Conservation (phyloP, 768 basidiomycete species). For the button mushroom (Agaricus bisporus) region DNA sequence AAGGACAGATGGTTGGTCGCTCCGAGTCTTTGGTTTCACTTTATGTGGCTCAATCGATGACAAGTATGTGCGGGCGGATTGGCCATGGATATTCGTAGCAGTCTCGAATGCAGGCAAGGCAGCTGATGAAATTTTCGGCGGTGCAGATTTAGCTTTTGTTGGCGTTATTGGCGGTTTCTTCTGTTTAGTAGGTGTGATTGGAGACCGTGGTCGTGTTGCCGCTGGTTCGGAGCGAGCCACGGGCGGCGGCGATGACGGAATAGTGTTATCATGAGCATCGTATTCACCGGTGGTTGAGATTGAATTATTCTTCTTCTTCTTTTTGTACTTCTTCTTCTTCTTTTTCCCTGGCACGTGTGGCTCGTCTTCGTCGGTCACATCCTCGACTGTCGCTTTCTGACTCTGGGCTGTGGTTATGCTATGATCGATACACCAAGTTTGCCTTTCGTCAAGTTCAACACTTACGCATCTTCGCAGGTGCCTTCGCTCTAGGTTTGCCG, state of each 20-base stretch:
- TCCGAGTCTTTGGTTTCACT: slow-evolving; percentile 66
- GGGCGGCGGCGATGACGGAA: slow-evolving; percentile 16
- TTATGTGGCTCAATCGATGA: slow-evolving; percentile 44
- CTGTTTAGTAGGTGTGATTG: slow-evolving; percentile 11
- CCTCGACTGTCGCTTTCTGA: slow-evolving; percentile 55
- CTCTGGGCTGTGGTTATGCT: slow-evolving; percentile 20
- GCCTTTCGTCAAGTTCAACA: not conserved
- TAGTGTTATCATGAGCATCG: slow-evolving; percentile 14
- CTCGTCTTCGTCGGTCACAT: slow-evolving; percentile 69
- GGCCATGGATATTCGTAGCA: slow-evolving; percentile 43
- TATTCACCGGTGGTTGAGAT: slow-evolving; percentile 19
- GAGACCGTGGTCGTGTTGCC: not conserved
- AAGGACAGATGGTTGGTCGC: slow-evolving; percentile 49
- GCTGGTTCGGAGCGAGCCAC: slow-evolving; percentile 3
- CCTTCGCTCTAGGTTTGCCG: slow-evolving; percentile 17
- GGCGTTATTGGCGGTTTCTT: slow-evolving; percentile 11
- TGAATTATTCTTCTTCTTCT: slow-evolving; percentile 75
- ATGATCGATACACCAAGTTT: not conserved
- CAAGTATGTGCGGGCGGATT: slow-evolving; percentile 68
- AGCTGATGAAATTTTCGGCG: slow-evolving; percentile 27
- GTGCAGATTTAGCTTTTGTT: slow-evolving; percentile 13
- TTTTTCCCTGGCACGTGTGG: slow-evolving; percentile 30
- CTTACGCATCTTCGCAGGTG: slow-evolving; percentile 18
- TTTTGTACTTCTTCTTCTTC: slow-evolving; percentile 70
- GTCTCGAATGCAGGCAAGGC: slow-evolving; percentile 31